These are phyloP conservation scores for Pseudoscleropodium purum DNA, from an alignment of 225 moss, liverwort and hornwort genomes.

Conservation along the genomic window DNA sequence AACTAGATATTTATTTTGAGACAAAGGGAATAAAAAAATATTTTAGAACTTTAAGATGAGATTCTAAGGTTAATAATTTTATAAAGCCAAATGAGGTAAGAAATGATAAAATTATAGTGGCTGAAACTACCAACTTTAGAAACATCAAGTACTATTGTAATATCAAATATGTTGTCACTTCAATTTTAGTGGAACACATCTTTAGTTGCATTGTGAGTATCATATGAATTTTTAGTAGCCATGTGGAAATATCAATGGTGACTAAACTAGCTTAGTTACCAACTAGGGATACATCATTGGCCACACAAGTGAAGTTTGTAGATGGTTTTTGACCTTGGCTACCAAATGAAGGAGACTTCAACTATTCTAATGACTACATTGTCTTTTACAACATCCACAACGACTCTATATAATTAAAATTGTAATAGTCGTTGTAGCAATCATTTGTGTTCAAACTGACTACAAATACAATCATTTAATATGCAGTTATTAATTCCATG, in stretches of 20 bases:
- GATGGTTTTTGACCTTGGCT: not conserved
- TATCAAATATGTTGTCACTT: not conserved
- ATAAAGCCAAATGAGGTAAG: not conserved
- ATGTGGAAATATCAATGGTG: rapidly evolving
- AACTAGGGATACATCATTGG: not conserved
- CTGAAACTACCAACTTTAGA: not conserved
- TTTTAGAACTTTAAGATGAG: not conserved
- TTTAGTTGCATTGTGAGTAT: not conserved
- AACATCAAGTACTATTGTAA: not conserved
- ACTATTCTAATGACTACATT: not conserved
- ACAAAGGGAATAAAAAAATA: not conserved
- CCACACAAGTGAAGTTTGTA: rapidly evolving
- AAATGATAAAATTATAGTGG: not conserved
- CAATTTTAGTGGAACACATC: too few relatives aligned
- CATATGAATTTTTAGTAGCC: not conserved
- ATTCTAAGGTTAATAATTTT: not conserved
- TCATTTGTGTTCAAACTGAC: too few relatives aligned
- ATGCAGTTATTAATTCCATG: too few relatives aligned
- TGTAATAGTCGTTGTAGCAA: not conserved
- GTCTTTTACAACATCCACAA: not conserved
- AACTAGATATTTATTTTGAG: too few relatives aligned
- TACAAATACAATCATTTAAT: too few relatives aligned
- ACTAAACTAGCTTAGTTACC: not conserved
- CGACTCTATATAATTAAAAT: not conserved
- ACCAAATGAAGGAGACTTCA: not conserved